Base-by-base conservation (phyloP, 2,329 filamentous ascomycete genomes). In the Pochonia chlamydosporia region DNA sequence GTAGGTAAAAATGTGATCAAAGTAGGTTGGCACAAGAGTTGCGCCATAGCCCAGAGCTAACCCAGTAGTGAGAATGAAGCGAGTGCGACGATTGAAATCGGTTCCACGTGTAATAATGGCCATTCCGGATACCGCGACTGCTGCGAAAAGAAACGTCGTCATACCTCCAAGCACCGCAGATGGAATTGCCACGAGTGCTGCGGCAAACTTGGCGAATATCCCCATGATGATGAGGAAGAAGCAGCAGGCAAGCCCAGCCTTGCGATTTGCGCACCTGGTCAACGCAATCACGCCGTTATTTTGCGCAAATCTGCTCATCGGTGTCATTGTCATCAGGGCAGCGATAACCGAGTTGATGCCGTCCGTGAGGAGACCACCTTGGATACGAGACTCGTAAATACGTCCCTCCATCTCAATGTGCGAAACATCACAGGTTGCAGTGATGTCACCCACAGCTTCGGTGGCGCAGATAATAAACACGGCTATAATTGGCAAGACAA, bases 211-310 rank as follows among this genome's bases (percentile, higher is more conserved):
- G 55, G 86, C 81, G 56, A 92, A 89, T 51, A 93, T 71, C 14
- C 89, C 89, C 81, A 90, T 89, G 54, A 93, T 64, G 51, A 93
- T 67, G 10, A 93, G 76, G 71, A 90, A 90, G 58, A 86, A 74
- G 62, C 78, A 89, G 60, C 83, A 86, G 42, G 83, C 85, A 62
- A 89, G 90, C 4, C 89, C 89, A 5, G 87, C 89, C 40, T 82
- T 85, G 46, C 88, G 80, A 63, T 89, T 92, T 1, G 88, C 88
- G 62, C 87, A 92, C 14, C 87, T 78, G 0, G 88, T 93, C 39
- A 93, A 73, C 0, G 87, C 85, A 51, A 93, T 91, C 44, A 92
- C 86, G 30, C 87, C 87, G 62, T 92, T 91, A 70, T 92, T 92
- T 63, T 91, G 87, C 0, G 87, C 87, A 56, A 91, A 91, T 1